These are phyloP conservation scores for Malassezia psittaci DNA, from an alignment of 1,284 basidiomycete genomes.

Conservation along the genomic window DNA sequence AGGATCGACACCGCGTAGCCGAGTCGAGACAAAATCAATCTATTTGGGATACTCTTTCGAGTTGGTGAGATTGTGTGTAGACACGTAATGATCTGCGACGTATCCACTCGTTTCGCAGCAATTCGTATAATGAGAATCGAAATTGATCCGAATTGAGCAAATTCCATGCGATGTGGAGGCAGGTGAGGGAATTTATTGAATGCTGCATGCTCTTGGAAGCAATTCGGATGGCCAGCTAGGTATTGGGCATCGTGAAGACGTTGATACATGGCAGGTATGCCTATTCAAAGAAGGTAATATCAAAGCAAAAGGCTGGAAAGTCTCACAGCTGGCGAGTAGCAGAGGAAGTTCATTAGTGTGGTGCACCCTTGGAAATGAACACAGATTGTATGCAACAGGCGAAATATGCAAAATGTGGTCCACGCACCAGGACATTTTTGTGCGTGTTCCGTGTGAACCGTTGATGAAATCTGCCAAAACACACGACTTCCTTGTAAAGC, in stretches of 20 bases:
- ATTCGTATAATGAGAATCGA: too few species aligned
- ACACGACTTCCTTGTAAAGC: background rate
- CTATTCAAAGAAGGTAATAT: background rate
- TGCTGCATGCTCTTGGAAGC: conserved; percentile 8
- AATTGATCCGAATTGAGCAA: too few species aligned
- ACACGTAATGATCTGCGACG: too few species aligned
- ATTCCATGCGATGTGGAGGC: too few species aligned
- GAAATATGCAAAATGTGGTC: background rate
- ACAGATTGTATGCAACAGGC: background rate
- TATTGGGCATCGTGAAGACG: conserved; percentile 10
- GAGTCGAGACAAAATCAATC: too few species aligned
- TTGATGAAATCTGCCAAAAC: background rate
- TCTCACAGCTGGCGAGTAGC: conserved; percentile 1
- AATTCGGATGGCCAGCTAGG: conserved; percentile 16
- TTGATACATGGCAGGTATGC: background rate
- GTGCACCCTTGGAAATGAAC: background rate
- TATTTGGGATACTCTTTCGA: too few species aligned
- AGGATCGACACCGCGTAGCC: background rate
- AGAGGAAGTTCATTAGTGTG: background rate
- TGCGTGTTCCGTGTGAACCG: background rate
- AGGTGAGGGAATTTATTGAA: too few species aligned
- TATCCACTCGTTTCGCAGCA: too few species aligned
- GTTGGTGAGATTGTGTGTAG: too few species aligned
- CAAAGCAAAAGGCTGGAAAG: background rate
- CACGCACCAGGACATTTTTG: background rate